phyloP scores from a whole-genome alignment of 2,329 filamentous ascomycete species.

The Fusarium guadeloupense region DNA sequence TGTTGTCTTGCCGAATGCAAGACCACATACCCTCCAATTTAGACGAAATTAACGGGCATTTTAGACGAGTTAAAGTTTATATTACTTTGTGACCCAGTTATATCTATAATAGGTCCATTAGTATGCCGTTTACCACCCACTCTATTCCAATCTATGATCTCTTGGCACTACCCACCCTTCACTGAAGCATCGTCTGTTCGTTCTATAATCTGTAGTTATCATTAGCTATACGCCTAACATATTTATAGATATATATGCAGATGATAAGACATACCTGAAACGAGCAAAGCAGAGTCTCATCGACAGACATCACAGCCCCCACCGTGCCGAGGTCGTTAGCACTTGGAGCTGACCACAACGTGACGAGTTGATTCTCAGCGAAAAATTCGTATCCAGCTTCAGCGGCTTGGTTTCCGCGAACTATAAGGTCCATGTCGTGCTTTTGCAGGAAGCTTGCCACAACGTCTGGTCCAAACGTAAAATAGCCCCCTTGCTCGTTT shows the following conservation, averaged over 20 bases:
- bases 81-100: too few species aligned
- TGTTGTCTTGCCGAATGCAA: too few species aligned
- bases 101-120: too few species aligned
- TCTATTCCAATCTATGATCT: too few species aligned
- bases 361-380: slow-evolving; percentile 95
- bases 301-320: slow-evolving; percentile 99
- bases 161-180: too few species aligned
- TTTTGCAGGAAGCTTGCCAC: slow-evolving; percentile 97
- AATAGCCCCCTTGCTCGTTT: slow-evolving; percentile 96
- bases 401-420: slow-evolving; percentile 95
- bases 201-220: slow-evolving; percentile 80
- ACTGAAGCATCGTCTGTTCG: too few species aligned
- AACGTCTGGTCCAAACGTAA: slow-evolving; percentile 96
- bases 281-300: slow-evolving; percentile 95
- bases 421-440: slow-evolving; percentile 99
- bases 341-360: slow-evolving; percentile 98
- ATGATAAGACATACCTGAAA: slow-evolving; percentile 80
- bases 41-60: too few species aligned
- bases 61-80: too few species aligned
- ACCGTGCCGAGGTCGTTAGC: slow-evolving; percentile 99
- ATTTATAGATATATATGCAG: too few species aligned
- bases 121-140: too few species aligned
- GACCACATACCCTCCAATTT: too few species aligned
- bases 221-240: slow-evolving; percentile 1
- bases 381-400: slow-evolving; percentile 99